These are phyloP conservation scores for Clarireedia sp. DNA, from an alignment of 2,329 filamentous ascomycete genomes.

Conservation along the genomic window DNA sequence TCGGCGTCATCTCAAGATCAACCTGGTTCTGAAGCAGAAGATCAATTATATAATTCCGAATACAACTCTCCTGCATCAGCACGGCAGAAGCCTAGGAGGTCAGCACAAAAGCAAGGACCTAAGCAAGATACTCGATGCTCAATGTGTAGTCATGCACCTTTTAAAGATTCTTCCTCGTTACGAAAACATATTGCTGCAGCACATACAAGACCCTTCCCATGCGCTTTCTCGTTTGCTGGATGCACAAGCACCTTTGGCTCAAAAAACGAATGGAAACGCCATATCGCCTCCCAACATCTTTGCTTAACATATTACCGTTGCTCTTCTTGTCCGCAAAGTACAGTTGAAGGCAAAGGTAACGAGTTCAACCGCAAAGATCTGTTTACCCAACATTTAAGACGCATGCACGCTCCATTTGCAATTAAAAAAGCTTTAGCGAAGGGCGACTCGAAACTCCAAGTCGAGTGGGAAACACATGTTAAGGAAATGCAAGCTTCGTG, in stretches of 20 bases:
- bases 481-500: conserved; percentile 69
- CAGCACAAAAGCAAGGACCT: conserved; percentile 30
- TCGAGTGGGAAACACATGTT: conserved; percentile 57
- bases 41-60: conserved; percentile 30
- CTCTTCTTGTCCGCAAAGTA: conserved; percentile 49
- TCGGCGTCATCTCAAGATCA: conserved; percentile 33
- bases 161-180: conserved; percentile 58
- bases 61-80: conserved; percentile 29
- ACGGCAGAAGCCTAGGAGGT: conserved; percentile 27
- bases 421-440: conserved; percentile 51
- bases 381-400: conserved; percentile 86
- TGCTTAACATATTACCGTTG: conserved; percentile 59
- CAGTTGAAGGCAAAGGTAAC: conserved; percentile 49
- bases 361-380: conserved; percentile 93
- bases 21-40: conserved; percentile 36
- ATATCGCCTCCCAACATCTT: conserved; percentile 85
- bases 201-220: conserved; percentile 70
- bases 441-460: conserved; percentile 49
- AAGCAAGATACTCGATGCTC: conserved; percentile 56
- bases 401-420: conserved; percentile 77
- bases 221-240: conserved; percentile 76
- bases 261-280: conserved; percentile 97
- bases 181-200: conserved; percentile 61
- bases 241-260: conserved; percentile 79
- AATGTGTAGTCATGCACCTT: conserved; percentile 55